These are phyloP conservation scores for Heliamphora exappendiculata DNA, from an alignment of 148 eudicot species.

Conservation along the genomic window DNA sequence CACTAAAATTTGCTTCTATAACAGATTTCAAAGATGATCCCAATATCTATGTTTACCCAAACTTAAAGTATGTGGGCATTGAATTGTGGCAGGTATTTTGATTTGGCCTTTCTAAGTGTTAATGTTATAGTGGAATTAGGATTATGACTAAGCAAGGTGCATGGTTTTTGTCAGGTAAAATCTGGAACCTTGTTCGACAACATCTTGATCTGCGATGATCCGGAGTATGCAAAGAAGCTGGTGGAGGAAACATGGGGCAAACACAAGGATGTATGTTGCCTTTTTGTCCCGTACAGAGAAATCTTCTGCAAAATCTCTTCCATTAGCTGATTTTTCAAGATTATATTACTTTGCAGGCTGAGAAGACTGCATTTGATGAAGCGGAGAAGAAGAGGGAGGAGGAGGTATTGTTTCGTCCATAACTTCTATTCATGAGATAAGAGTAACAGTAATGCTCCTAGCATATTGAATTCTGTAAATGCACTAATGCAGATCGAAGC, in stretches of 20 bases:
- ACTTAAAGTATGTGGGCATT: conserved; percentile 78
- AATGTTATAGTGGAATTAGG: not conserved
- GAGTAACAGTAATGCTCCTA: not conserved
- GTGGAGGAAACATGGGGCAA: conserved; percentile 98
- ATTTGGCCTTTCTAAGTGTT: not conserved
- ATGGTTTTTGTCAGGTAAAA: conserved; percentile 51
- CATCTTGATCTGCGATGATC: conserved; percentile 77
- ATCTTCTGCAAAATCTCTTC: not conserved
- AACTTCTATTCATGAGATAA: not conserved
- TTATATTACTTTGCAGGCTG: conserved; percentile 48
- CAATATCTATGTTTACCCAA: conserved; percentile 75
- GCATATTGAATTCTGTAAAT: not conserved
- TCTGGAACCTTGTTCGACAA: conserved; percentile 98
- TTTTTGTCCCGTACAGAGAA: conserved; percentile 2
- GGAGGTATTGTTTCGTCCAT: conserved; percentile 39
- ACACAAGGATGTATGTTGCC: conserved; percentile 71
- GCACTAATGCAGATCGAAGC: not conserved
- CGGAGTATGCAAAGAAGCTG: conserved; percentile 75
- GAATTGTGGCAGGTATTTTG: conserved; percentile 92
- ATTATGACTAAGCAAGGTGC: not conserved
- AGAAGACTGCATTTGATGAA: conserved; percentile 92
- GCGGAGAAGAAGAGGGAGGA: conserved; percentile 76
- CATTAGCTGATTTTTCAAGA: conserved; percentile 10
- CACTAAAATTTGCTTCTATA: not conserved
- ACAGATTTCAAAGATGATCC: conserved; percentile 94